A percentile compares a stretch with the other conserved stretches of the same genome.
phyloP scores from a whole-genome alignment of 441 rosid genomes.

The Francoa sonchifolia region DNA sequence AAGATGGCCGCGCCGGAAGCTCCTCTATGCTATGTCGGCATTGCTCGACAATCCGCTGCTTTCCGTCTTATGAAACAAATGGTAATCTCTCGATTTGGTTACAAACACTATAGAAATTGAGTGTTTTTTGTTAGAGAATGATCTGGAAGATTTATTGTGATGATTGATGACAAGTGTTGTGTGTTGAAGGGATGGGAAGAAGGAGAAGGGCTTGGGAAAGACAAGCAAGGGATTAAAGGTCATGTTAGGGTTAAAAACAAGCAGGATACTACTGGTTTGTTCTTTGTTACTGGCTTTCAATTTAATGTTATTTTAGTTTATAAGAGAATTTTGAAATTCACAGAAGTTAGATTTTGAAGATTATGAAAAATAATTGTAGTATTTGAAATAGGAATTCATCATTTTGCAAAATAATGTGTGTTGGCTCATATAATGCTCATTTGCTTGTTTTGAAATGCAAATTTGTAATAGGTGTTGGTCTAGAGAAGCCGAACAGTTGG shows the following conservation, averaged over 20 bases:
- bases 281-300: background rate
- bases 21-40: conserved; percentile 81
- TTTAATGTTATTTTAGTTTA: background rate
- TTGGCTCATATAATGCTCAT: background rate
- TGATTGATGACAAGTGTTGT: conserved; percentile 5
- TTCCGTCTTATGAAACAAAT: conserved; percentile 97
- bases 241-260: conserved; percentile 78
- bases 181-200: conserved; percentile 86
- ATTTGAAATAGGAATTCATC: too few relatives aligned
- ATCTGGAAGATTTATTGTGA: background rate
- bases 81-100: conserved; percentile 24
- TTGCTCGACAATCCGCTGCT: conserved; percentile 68
- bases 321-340: background rate
- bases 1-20: conserved; percentile 90
- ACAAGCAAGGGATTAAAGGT: conserved; percentile 94
- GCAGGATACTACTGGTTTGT: conserved; percentile 65
- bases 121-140: background rate
- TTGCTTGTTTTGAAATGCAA: background rate
- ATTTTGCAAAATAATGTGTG: too few relatives aligned
- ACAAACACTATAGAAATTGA: background rate
- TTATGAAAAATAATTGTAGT: too few relatives aligned
- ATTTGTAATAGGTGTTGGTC: conserved; percentile 56
- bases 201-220: conserved; percentile 98
- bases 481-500: conserved; percentile 88
- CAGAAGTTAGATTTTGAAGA: background rate